A percentile compares a stretch with the other conserved stretches of the same genome.
Evolutionary conservation across 2,329 filamentous ascomycete species (phyloP).

Genomic region (Paraphoma sp.): DNA sequence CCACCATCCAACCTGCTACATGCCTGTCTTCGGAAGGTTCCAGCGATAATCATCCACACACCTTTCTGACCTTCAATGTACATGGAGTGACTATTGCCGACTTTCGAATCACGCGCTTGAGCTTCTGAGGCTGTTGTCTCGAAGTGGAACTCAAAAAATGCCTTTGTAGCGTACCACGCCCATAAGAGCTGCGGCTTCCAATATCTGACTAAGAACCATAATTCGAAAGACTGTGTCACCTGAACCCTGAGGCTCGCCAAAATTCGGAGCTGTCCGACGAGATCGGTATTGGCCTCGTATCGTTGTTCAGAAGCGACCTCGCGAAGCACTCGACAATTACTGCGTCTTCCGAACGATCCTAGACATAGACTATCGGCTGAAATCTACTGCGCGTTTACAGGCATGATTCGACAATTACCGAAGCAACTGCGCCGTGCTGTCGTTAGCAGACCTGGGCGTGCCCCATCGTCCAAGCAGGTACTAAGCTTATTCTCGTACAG

Average conservation of each 20-base stretch:
- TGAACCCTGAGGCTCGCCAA: conserved; percentile 15
- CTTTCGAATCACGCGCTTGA: no score
- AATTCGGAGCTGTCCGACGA: conserved; percentile 7
- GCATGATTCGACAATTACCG: no score
- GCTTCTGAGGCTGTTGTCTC: no score
- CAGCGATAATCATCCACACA: no score
- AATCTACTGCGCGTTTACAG: no score
- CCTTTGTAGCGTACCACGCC: not conserved
- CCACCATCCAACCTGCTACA: conserved; percentile 4
- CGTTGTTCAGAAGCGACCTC: not conserved
- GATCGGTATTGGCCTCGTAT: not conserved
- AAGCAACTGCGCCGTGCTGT: not conserved
- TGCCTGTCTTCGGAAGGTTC: not conserved
- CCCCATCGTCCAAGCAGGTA: not conserved
- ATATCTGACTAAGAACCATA: conserved; percentile 37
- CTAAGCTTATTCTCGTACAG: not conserved
- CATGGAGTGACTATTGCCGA: no score
- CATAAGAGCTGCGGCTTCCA: conserved; percentile 21
- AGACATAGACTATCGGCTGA: no score
- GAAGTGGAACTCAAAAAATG: no score
- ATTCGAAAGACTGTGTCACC: conserved; percentile 23
- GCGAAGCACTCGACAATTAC: not conserved
- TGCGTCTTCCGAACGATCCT: no score
- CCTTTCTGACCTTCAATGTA: no score
- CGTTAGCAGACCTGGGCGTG: not conserved